phyloP scores from a whole-genome alignment of 2,329 filamentous ascomycete genomes.

The Curvularia spicifera region DNA sequence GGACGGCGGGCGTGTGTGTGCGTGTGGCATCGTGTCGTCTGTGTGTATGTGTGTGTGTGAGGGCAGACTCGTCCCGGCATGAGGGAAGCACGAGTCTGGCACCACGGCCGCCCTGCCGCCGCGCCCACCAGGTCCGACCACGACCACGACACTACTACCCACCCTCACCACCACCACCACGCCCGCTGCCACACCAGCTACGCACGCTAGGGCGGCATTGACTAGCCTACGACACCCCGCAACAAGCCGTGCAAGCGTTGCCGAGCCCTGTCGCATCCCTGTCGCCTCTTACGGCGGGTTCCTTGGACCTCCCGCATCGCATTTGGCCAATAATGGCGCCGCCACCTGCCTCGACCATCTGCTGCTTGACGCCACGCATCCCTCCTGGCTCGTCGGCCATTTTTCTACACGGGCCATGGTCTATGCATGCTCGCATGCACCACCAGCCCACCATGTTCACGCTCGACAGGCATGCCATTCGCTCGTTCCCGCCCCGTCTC shows the following conservation, averaged over 20 bases:
- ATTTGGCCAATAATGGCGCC: conserved; percentile 48
- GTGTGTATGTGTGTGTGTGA: neutral
- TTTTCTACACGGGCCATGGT: conserved; percentile 48
- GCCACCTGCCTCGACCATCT: conserved; percentile 43
- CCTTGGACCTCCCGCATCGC: conserved; percentile 48
- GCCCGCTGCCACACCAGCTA: too few species aligned
- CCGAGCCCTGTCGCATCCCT: conserved; percentile 49
- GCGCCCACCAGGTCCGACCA: conserved; percentile 26
- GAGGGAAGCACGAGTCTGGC: conserved; percentile 27
- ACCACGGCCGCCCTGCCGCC: neutral
- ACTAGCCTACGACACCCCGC: conserved; percentile 44
- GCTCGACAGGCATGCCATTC: conserved; percentile 38
- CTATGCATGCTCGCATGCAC: conserved; percentile 38
- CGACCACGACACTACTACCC: neutral
- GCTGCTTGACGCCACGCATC: conserved; percentile 48
- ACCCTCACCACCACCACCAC: conserved; percentile 23
- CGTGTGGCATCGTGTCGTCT: too few species aligned
- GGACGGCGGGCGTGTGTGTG: conserved; percentile 2
- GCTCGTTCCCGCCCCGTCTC: conserved; percentile 43
- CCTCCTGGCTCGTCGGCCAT: conserved; percentile 50
- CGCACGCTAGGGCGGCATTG: conserved; percentile 37
- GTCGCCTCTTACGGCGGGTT: conserved; percentile 40
- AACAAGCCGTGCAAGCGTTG: conserved; percentile 49
- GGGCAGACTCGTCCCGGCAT: too few species aligned
- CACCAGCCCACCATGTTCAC: conserved; percentile 44